Percentiles rank a stretch among this genome's conserved stretches.
Evolutionary conservation across 108 stramenopile genomes (phyloP).

Genomic region (Craspedostauros australis): DNA sequence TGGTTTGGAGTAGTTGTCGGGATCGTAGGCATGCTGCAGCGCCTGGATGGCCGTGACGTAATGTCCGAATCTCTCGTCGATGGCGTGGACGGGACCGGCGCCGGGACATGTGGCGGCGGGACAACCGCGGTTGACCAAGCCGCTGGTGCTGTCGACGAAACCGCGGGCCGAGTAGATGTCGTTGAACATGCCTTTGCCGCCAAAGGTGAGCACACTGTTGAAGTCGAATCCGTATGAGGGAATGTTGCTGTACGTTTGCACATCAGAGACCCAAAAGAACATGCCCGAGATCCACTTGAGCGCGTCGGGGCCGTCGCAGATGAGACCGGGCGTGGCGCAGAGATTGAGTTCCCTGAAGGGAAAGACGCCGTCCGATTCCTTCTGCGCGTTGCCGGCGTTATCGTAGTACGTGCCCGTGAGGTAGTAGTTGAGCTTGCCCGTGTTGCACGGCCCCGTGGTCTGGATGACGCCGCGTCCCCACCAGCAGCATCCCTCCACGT

Average conservation of each 20-base stretch:
- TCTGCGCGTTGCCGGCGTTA: constrained; percentile 17
- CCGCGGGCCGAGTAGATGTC: too few relatives aligned
- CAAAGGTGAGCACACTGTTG: neutral
- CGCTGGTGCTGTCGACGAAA: constrained; percentile 1
- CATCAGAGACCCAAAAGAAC: constrained; percentile 40
- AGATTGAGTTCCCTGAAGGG: too few relatives aligned
- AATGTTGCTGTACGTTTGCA: constrained; percentile 29
- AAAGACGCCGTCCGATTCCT: too few relatives aligned
- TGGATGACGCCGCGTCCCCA: constrained; percentile 40
- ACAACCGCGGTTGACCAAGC: constrained; percentile 6
- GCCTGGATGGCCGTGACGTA: too few relatives aligned
- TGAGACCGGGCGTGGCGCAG: too few relatives aligned
- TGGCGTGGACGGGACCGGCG: neutral
- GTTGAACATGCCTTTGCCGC: neutral
- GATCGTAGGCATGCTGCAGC: too few relatives aligned
- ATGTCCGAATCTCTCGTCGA: too few relatives aligned
- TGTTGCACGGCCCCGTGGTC: constrained; percentile 26
- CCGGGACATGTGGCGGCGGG: neutral
- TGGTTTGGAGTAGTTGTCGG: too few relatives aligned
- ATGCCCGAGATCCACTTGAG: constrained; percentile 41
- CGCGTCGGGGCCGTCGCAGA: too few relatives aligned
- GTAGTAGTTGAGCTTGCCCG: constrained; percentile 42
- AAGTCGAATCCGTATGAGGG: constrained; percentile 14
- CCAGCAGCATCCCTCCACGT: constrained; percentile 50
- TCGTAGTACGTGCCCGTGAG: too few relatives aligned